Conservation (phyloP, 495 filamentous ascomycete species). For the Lasiosphaeria ovina region DNA sequence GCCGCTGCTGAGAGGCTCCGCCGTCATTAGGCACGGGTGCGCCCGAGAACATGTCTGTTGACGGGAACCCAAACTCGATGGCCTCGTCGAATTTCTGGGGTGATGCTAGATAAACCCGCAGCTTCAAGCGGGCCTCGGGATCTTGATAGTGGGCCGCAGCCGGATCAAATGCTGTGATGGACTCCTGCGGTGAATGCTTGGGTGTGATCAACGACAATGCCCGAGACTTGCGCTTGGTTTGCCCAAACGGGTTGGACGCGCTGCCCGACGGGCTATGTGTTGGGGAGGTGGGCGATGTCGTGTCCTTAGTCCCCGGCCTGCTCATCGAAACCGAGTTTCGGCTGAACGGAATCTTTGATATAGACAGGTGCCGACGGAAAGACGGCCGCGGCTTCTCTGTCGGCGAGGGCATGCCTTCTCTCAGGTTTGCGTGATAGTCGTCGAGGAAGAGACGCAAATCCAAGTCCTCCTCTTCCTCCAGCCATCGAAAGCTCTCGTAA, state of each 20-base stretch:
- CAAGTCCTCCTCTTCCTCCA: constrained; percentile 74
- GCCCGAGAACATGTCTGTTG: constrained; percentile 43
- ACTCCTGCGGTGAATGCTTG: constrained; percentile 45
- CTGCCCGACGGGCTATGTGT: constrained; percentile 31
- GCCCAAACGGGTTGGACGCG: constrained; percentile 24
- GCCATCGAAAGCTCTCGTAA: constrained; percentile 72
- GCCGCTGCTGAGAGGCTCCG: constrained; percentile 18
- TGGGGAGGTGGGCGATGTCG: constrained; percentile 32
- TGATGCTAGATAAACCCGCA: constrained; percentile 85
- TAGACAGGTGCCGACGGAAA: constrained; percentile 53
- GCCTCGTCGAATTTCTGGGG: constrained; percentile 96
- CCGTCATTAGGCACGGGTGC: constrained; percentile 15
- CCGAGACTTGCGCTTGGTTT: constrained; percentile 47
- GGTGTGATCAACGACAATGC: constrained; percentile 48
- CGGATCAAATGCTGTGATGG: constrained; percentile 63
- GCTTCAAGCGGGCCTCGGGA: constrained; percentile 80
- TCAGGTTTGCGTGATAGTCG: constrained; percentile 52
- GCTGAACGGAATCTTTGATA: constrained; percentile 54
- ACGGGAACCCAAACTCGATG: constrained; percentile 88
- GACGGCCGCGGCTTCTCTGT: constrained; percentile 43
- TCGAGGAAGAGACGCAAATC: constrained; percentile 63
- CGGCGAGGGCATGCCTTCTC: constrained; percentile 39
- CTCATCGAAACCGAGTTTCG: constrained; percentile 47
- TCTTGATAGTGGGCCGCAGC: constrained; percentile 84
- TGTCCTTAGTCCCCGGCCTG: constrained; percentile 43